Evolutionary conservation across 2,329 filamentous ascomycete species (phyloP), one percentile per base, ranked within the genome.

Genomic region (Chaetomium olivaceum): DNA sequence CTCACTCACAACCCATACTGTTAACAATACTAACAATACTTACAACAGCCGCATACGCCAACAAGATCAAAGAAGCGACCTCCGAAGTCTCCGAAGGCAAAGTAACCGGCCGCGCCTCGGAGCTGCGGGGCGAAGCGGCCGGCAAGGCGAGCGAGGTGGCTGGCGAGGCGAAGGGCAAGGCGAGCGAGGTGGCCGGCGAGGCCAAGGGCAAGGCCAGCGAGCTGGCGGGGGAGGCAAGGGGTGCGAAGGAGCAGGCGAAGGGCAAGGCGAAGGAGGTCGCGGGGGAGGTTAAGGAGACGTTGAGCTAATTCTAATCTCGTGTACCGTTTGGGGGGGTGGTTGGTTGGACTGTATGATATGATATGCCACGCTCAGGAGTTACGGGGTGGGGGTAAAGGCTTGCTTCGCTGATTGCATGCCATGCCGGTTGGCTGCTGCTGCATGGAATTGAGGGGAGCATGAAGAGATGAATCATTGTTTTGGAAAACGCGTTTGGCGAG

Each of bases 21-120:
- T n/a, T n/a, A 12, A 2, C 25, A 14, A 6, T 29, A 29, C 27
- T 29, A 29, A 29, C 27, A 3, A 29, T 29, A 29, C 27, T 6
- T 3, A 29, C 19, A 25, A n/a, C 57, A 82, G 80, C 77, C 54
- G 73, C 73, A 25, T 77, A 78, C 31, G 73, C 72, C 23, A 67
- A 77, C 65, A 87, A 87, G 73, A 77, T 81, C 60, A 85, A 85
- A 75, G 76, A 82, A 31, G 77, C 77, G 29, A 75, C 76, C 14
- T 71, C 77, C 6, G 74, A 82, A 3, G 55, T 72, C 56, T 71
- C 75, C 21, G 73, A 70, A 23, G 74, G 74, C 61, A 76, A 79
- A 68, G 74, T 76, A 2, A 74, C 75, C 14, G 79, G 77, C 57
- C 80, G 82, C 67, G 80, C 79, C 1, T 76, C 70, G 7, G 76